A percentile compares a stretch with the other conserved stretches of the same genome.
Conservation (phyloP, 2,329 filamentous ascomycete genomes). For the Fusarium hainanense region DNA sequence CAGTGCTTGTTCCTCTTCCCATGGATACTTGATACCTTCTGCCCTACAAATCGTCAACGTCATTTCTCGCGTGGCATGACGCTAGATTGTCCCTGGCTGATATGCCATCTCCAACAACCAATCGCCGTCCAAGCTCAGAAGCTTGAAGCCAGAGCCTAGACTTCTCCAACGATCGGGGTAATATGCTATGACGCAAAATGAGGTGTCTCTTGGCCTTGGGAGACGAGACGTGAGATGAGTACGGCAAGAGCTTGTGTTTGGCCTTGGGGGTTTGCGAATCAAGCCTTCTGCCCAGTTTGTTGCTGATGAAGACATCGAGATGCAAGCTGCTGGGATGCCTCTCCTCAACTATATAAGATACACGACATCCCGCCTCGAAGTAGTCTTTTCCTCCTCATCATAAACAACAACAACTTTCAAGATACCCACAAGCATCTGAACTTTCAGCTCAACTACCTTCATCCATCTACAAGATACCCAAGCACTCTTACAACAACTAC, state of each 20-base stretch:
- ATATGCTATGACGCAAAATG: conserved; percentile 44
- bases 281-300: conserved; percentile 26
- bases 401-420: conserved; percentile 32
- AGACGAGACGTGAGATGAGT: conserved; percentile 1
- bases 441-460: conserved; percentile 15
- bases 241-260: conserved; percentile 11
- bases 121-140: conserved; percentile 21
- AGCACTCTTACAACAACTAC: conserved; percentile 5
- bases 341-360: conserved; percentile 41
- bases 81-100: conserved; percentile 30
- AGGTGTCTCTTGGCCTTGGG: conserved; percentile 30
- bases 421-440: conserved; percentile 35
- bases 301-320: conserved; percentile 31
- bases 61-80: conserved; percentile 41
- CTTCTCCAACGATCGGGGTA: conserved; percentile 21
- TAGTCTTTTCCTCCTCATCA: conserved; percentile 2
- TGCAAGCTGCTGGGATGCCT: conserved; percentile 6
- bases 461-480: conserved; percentile 26
- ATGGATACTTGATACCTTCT: conserved; percentile 4
- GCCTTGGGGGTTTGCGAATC: neutral
- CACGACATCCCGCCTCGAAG: neutral
- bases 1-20: neutral
- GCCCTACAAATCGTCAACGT: conserved; percentile 42
- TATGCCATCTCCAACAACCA: conserved; percentile 19
- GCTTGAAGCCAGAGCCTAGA: conserved; percentile 6